Percentiles rank a stretch among this genome's conserved stretches.
These are phyloP conservation scores for Amaranthus hypochondriacus DNA, from an alignment of 148 eudicot species.

Conservation along the genomic window DNA sequence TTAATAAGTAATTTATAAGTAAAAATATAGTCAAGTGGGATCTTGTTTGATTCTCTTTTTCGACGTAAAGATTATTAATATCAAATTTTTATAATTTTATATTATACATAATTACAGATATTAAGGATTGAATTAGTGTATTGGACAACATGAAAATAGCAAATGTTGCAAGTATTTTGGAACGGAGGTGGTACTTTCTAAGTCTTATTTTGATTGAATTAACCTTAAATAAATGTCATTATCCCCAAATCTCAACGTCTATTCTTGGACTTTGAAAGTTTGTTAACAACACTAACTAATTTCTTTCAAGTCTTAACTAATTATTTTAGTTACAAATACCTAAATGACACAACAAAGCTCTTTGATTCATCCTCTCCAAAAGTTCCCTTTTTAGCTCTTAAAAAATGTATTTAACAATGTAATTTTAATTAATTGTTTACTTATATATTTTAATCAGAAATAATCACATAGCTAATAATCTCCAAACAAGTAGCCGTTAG, in stretches of 20 bases:
- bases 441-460: slow-evolving; percentile 9
- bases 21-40: too few relatives aligned
- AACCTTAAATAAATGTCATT: neutral
- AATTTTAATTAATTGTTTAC: slow-evolving; percentile 11
- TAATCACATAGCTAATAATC: too few relatives aligned
- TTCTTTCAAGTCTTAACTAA: neutral
- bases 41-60: too few relatives aligned
- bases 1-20: too few relatives aligned
- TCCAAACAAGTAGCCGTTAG: slow-evolving; percentile 19
- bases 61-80: too few relatives aligned
- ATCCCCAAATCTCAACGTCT: slow-evolving; percentile 4
- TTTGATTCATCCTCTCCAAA: slow-evolving; percentile 24
- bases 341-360: slow-evolving; percentile 8
- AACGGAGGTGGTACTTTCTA: too few relatives aligned
- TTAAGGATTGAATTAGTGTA: too few relatives aligned
- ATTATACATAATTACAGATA: too few relatives aligned
- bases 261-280: neutral
- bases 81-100: too few relatives aligned
- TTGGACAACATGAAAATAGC: too few relatives aligned
- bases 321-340: neutral
- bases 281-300: neutral
- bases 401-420: slow-evolving; percentile 1
- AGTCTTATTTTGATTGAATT: neutral
- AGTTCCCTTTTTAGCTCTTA: neutral
- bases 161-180: too few relatives aligned